These are phyloP conservation scores for Leccinum solheimii DNA, from an alignment of 1,284 basidiomycete species.

Conservation along the genomic window DNA sequence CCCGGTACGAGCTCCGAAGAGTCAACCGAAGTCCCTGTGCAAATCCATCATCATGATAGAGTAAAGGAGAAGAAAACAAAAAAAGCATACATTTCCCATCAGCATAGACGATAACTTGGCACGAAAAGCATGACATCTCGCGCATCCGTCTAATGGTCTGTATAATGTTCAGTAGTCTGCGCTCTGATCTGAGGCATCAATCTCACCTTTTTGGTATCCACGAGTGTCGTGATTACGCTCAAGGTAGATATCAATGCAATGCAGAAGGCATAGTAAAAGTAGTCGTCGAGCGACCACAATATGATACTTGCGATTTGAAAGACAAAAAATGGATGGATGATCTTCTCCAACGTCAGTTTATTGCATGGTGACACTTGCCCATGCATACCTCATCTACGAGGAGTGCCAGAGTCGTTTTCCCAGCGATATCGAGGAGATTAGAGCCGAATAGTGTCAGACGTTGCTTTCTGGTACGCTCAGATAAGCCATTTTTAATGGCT, in stretches of 20 bases:
- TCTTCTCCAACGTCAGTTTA: conserved; percentile 21
- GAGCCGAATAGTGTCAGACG: conserved; percentile 77
- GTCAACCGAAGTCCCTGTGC: conserved; percentile 68
- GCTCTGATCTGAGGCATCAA: neutral
- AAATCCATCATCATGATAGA: conserved; percentile 1
- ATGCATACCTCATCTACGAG: conserved; percentile 83
- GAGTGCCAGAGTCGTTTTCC: conserved; percentile 79
- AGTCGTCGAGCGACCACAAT: conserved; percentile 93
- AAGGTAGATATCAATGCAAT: conserved; percentile 91
- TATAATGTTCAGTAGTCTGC: conserved; percentile 14
- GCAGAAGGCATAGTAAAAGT: conserved; percentile 98
- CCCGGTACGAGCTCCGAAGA: conserved; percentile 89
- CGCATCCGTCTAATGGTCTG: conserved; percentile 93
- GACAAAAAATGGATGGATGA: conserved; percentile 93
- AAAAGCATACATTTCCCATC: conserved; percentile 67
- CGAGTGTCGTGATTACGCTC: conserved; percentile 84
- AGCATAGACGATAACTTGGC: conserved; percentile 73
- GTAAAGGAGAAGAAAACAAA: conserved; percentile 4
- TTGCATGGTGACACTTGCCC: neutral
- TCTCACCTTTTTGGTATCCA: conserved; percentile 88
- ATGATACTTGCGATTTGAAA: conserved; percentile 97
- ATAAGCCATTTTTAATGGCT: conserved; percentile 67
- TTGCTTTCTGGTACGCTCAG: conserved; percentile 57
- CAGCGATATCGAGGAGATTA: conserved; percentile 91
- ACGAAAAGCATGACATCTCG: conserved; percentile 94